phyloP scores from a whole-genome alignment of 257 asterid species.

The Eucommia ulmoides region DNA sequence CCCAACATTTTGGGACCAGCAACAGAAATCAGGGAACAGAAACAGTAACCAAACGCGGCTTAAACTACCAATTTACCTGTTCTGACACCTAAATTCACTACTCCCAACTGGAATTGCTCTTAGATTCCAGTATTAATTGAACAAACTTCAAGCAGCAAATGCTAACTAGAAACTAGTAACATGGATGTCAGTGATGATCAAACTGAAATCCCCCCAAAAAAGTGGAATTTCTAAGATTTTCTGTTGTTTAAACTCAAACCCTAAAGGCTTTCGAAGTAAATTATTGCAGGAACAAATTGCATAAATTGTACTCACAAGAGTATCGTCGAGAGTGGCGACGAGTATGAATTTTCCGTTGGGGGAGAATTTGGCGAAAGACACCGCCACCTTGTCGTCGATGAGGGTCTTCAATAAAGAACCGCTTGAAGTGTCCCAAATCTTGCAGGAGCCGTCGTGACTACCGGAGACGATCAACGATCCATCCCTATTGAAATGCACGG shows the following conservation, averaged over 20 bases:
- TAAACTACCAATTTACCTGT: too few relatives aligned
- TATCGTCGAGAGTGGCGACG: slow-evolving; percentile 68
- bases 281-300: too few relatives aligned
- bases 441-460: slow-evolving; percentile 89
- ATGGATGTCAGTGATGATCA: neutral
- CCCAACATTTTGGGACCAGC: too few relatives aligned
- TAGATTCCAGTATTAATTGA: too few relatives aligned
- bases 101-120: too few relatives aligned
- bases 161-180: neutral
- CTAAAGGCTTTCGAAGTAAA: too few relatives aligned
- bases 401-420: slow-evolving; percentile 55
- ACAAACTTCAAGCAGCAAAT: too few relatives aligned
- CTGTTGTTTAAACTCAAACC: too few relatives aligned
- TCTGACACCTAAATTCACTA: too few relatives aligned
- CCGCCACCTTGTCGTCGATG: slow-evolving; percentile 63
- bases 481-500: slow-evolving; percentile 67
- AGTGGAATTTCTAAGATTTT: neutral
- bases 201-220: neutral
- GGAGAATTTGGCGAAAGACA: slow-evolving; percentile 69
- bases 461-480: slow-evolving; percentile 75
- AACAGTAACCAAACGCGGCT: too few relatives aligned
- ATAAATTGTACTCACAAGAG: slow-evolving; percentile 68
- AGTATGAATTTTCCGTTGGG: slow-evolving; percentile 90
- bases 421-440: slow-evolving; percentile 66
- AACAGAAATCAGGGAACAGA: too few relatives aligned